Evolutionary conservation across 2,329 filamentous ascomycete genomes (phyloP).

Genomic region (Apiospora pterosperma): DNA sequence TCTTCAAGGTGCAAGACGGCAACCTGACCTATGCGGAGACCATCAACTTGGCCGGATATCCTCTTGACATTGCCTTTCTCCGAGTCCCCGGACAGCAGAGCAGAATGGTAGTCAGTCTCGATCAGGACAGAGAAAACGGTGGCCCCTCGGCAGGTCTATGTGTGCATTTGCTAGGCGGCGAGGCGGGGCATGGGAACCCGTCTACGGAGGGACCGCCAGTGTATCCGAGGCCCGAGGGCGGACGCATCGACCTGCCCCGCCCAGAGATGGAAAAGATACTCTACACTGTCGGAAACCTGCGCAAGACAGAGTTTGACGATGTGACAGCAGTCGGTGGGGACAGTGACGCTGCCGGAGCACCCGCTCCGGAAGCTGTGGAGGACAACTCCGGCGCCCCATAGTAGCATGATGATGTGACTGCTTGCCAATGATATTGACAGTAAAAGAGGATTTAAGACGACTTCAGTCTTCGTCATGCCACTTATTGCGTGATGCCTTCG

Average conservation of each 20-base stretch:
- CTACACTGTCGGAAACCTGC: conserved; percentile 27
- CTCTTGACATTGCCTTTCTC: conserved; percentile 50
- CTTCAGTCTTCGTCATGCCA: background rate
- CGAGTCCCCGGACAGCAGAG: conserved; percentile 11
- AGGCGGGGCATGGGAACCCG: background rate
- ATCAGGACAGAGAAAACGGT: background rate
- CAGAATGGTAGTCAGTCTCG: conserved; percentile 7
- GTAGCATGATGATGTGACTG: background rate
- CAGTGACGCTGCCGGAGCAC: background rate
- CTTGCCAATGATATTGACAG: background rate
- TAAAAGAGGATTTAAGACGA: background rate
- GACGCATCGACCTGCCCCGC: conserved; percentile 13
- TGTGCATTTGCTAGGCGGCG: background rate
- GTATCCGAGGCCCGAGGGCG: background rate
- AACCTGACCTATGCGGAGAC: conserved; percentile 48
- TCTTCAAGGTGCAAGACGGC: conserved; percentile 50
- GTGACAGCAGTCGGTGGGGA: conserved; percentile 5
- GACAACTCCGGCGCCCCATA: background rate
- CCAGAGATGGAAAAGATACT: conserved; percentile 24
- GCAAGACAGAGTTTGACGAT: conserved; percentile 26
- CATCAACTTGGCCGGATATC: conserved; percentile 60
- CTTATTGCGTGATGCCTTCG: background rate
- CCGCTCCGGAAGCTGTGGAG: background rate
- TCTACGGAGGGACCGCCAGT: background rate
- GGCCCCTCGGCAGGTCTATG: background rate